Base-by-base conservation (phyloP, 371 early-diverging fungal species). In the Lichtheimia ramosa region DNA sequence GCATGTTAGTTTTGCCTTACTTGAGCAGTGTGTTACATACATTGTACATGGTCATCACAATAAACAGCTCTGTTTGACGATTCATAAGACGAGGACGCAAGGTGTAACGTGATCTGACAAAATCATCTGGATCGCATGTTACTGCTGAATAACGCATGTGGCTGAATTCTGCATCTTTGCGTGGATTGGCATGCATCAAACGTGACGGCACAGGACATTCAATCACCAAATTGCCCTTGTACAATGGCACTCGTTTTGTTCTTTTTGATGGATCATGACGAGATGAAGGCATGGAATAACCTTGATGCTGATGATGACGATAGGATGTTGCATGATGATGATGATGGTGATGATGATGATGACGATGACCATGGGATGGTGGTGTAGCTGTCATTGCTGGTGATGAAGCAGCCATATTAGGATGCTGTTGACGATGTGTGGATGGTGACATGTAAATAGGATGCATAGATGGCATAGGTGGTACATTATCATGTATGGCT, bases 91-190 rank as follows among this genome's bases (percentile, higher is more conserved):
- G 62, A 1, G 74, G 87, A 12, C 86, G 68, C 34, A 87, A 63
- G 10, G 71, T 76, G 63, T 79, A 83, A 16, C 70, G 62, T 24
- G 70, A 66, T 8, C 62, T 50, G 57, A 73, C 68, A 73, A 74
- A 85, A n/a, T 83, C 79, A 63, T 83, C 68, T 1, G 86, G 85
- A 55, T 80, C 84, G 53, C 84, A 75, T 12, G 89, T 87, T 28
- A 82, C 89, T 6, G 90, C 90, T 0, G 89, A 86, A 72, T 91
- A 91, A 27, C 89, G 74, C 83, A 88, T 81, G 56, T 81, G 81
- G 24, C 81, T 83, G 61, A 86, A 88, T 61, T 91, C 92, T 50
- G 71, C 71, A 14, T 72, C 79, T 13, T 79, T 66, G 39, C 73
- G 76, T 28, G 63, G 54, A 42, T 71, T 74, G n/a, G 65, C 66